A percentile compares a stretch with the other conserved stretches of the same genome.
Conservation (phyloP, 352 stramenopile genomes). For the Phytophthora pluvialis region DNA sequence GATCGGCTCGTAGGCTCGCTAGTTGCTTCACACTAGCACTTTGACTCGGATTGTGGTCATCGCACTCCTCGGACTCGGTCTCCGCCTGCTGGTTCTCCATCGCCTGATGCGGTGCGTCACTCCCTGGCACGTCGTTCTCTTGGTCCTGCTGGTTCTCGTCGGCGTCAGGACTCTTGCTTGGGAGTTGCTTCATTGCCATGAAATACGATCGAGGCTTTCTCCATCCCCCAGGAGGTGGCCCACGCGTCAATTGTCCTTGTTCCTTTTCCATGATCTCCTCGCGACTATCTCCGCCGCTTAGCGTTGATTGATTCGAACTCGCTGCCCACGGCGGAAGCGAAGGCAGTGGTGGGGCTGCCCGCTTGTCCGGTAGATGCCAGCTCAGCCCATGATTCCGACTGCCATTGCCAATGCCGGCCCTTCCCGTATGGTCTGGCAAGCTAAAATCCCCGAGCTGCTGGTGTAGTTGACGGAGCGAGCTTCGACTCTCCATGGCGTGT, state of each 20-base stretch:
- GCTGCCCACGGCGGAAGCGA: constrained; percentile 57
- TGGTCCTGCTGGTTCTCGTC: constrained; percentile 23
- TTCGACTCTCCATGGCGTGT: constrained; percentile 47
- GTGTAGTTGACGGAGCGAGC: constrained; percentile 54
- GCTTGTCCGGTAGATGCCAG: constrained; percentile 41
- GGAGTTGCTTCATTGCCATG: constrained; percentile 52
- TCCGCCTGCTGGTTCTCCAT: constrained; percentile 40
- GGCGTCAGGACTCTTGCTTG: constrained; percentile 8
- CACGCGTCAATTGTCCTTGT: neutral
- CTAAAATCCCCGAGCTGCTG: constrained; percentile 44
- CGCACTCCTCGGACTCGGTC: neutral
- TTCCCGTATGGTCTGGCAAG: constrained; percentile 2
- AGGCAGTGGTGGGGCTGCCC: constrained; percentile 44
- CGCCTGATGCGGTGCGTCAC: neutral
- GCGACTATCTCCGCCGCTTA: constrained; percentile 9
- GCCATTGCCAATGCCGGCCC: constrained; percentile 5
- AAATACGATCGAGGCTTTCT: constrained; percentile 61
- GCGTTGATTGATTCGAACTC: constrained; percentile 2
- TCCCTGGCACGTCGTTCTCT: constrained; percentile 15
- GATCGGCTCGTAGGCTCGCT: neutral
- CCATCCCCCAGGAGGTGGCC: constrained; percentile 33
- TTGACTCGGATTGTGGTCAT: constrained; percentile 13
- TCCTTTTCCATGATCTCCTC: constrained; percentile 25
- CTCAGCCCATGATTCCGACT: constrained; percentile 13
- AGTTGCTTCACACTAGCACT: neutral